Base-by-base conservation (phyloP, 306 rosid species). In the Dryas alaskensis region DNA sequence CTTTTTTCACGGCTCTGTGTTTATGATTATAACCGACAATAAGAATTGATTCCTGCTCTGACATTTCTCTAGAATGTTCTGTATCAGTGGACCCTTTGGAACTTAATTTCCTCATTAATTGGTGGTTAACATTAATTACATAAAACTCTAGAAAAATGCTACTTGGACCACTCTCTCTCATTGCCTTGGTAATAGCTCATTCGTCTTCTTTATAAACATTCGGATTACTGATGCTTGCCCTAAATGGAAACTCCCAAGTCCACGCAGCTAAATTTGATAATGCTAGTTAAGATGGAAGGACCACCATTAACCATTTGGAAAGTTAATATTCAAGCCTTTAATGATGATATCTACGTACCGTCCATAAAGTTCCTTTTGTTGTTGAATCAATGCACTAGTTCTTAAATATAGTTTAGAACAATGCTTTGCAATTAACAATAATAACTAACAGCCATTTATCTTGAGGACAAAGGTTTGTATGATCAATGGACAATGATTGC, bases 281-380 rank as follows among this genome's bases (percentile, higher is more conserved):
- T 58, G 3, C 2, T 40, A 4, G 5, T 25, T 58, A 60, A 12
- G 45, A 60, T 60, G 2, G 2, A 31, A 13, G 46, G 45, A 37
- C 46, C 16, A 6, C 65, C 37, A 13, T 60, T 4, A 13, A 60
- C 14, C 62, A 37, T 48, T 74, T 13, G 60, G 27, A 27, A 51
- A 62, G 40, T 50, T 6, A 46, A 31, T 11, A 12, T 31, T 37
- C 19, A 60, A 10, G 54, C 27, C 52, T 55, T 25, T 7, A 8
- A 63, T 39, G 6, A 74, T 16, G 6, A 22, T 11, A 44, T 39
- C 62, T 61, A 40, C 46, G 27, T 58, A 72, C 76, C 68, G 70
- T 39, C 60, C 77, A 39, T 44, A 60, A 47, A 73, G 69, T 13
- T 14, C 52, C 52, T 12, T 70, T 60, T 8, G 58, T 16, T 8